Evolutionary conservation across 352 stramenopile genomes (phyloP).

Genomic region (Blastocystis sp.): DNA sequence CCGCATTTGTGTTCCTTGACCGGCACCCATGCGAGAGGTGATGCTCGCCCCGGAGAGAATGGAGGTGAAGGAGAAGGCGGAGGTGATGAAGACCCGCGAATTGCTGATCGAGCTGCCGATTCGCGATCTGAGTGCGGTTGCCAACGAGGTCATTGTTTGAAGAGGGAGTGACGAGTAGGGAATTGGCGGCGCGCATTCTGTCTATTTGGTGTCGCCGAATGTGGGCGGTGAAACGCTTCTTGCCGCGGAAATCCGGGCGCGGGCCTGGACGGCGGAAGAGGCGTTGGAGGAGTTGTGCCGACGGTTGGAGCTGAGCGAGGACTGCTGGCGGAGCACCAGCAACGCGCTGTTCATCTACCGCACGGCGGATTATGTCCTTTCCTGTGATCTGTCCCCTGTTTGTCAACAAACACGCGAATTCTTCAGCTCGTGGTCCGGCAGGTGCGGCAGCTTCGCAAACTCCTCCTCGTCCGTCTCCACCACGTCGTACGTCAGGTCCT

Average conservation of each 20-base stretch:
- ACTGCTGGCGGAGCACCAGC: slow-evolving; percentile 24
- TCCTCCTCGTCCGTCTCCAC: no score
- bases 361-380: slow-evolving; percentile 25
- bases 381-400: neutral
- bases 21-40: slow-evolving; percentile 11
- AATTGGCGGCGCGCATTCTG: neutral
- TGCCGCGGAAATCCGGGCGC: neutral
- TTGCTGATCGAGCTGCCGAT: no score
- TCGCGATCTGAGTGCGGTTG: no score
- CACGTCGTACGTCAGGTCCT: no score
- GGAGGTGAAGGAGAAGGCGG: neutral
- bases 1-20: slow-evolving; percentile 4
- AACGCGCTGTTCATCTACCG: slow-evolving; percentile 33
- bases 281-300: neutral
- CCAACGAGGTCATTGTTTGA: no score
- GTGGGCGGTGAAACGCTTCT: neutral
- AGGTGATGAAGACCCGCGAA: no score
- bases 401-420: neutral
- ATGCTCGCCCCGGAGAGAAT: neutral
- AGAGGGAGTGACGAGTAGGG: neutral
- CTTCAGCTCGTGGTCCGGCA: slow-evolving; percentile 23
- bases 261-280: neutral
- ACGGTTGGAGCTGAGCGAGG: neutral
- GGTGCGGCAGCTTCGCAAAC: no score
- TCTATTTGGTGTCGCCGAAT: slow-evolving; percentile 19